Percentiles rank a stretch among this genome's conserved stretches.
Evolutionary conservation across 116 monocot species (phyloP).

Genomic region (Phalaenopsis hybrid): DNA sequence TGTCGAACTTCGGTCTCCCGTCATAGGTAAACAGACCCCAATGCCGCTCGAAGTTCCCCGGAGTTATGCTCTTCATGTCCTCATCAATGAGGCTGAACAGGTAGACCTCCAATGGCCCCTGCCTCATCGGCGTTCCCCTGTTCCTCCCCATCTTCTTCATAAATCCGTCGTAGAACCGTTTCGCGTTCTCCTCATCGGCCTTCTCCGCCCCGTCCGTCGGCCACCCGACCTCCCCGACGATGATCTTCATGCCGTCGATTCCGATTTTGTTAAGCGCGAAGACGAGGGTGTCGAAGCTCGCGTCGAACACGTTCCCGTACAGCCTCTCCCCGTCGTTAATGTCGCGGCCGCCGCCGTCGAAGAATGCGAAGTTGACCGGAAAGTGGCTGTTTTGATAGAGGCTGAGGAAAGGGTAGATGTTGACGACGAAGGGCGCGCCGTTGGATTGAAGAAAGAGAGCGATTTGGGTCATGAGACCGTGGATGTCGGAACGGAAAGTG

Average conservation of each 20-base stretch:
- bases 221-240: conserved; percentile 87
- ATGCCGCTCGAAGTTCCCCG: conserved; percentile 87
- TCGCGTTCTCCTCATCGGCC: conserved; percentile 27
- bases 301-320: conserved; percentile 83
- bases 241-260: conserved; percentile 40
- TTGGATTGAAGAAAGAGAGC: conserved; percentile 43
- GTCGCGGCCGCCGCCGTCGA: conserved; percentile 25
- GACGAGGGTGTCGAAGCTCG: conserved; percentile 73
- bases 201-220: conserved; percentile 67
- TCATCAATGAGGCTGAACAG: conserved; percentile 82
- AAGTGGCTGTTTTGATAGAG: conserved; percentile 51
- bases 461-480: conserved; percentile 46
- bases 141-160: conserved; percentile 41
- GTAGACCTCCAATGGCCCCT: conserved; percentile 53
- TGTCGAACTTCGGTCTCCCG: conserved; percentile 71
- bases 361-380: conserved; percentile 78
- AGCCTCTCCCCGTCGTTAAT: conserved; percentile 31
- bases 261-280: conserved; percentile 50
- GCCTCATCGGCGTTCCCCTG: conserved; percentile 63
- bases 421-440: conserved; percentile 60
- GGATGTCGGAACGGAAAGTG: conserved; percentile 55
- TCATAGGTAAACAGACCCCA: conserved; percentile 82
- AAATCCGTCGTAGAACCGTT: conserved; percentile 66
- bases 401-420: conserved; percentile 93
- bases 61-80: conserved; percentile 69